Base-by-base conservation (phyloP, 1,139 yeast genomes). In the Candida freyschussii region DNA sequence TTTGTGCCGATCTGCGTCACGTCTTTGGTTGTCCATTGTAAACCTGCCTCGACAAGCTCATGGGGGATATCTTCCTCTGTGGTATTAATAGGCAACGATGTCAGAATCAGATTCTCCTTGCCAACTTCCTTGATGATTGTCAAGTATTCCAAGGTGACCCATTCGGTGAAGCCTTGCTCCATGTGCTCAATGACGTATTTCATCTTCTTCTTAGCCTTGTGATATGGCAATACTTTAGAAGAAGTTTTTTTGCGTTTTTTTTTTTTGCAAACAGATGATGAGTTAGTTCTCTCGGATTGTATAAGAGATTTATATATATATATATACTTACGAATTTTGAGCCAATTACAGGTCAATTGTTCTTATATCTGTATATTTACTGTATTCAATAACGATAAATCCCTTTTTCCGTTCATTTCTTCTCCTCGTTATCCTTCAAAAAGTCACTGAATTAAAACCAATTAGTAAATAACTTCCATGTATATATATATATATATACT, bases 131-230 rank as follows among this genome's bases (percentile, higher is more conserved):
- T 65, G 34, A 87, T 75, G 38, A 91, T 87, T 51, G 83, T 86
- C 19, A 76, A 63, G 57, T 91, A 91, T 54, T 91, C 98, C 16
- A 91, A 69, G 27, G 75, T 71, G 26, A 89, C 97, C 98, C 98
- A 91, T 50, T 84, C 93, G 47, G 95, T 85, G 69, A 91, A 86
- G 1, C 95, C 96, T 41, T 79, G 84, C 59, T 91, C 98, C 96
- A 91, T 87, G 57, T 91, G 98, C 61, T 91, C 98, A 37, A 91
- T 86, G 34, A 91, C 75, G 66, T 86, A 89, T 60, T 84, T 86
- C 94, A 85, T 84, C 5, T n/a, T 32, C 23, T 4, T n/a, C n/a
- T 2, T 17, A n/a, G 24, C 17, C 22, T 15, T n/a, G 13, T 17
- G 12, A 21, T n/a, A n/a, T n/a, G n/a, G n/a, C n/a, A n/a, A n/a